Conservation (phyloP, 148 eudicot genomes). For the Rhododendron vialii region DNA sequence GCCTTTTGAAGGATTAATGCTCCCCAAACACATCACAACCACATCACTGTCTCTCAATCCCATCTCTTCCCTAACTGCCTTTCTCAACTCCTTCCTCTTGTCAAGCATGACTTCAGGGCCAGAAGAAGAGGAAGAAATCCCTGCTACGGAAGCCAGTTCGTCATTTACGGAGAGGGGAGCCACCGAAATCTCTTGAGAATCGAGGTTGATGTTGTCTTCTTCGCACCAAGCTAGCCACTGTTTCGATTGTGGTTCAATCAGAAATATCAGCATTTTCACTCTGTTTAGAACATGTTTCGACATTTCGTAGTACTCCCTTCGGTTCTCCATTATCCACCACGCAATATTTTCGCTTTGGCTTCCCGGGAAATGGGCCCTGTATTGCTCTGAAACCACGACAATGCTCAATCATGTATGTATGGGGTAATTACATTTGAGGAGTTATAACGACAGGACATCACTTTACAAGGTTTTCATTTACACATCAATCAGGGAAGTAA, state of each 20-base stretch:
- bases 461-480: too few species aligned
- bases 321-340: slow-evolving; percentile 99
- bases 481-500: too few species aligned
- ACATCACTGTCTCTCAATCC: slow-evolving; percentile 78
- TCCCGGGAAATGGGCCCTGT: slow-evolving; percentile 51
- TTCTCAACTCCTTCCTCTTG: slow-evolving; percentile 54
- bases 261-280: slow-evolving; percentile 82
- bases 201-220: slow-evolving; percentile 68
- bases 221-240: slow-evolving; percentile 90
- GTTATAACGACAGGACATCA: neutral
- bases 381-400: slow-evolving; percentile 51
- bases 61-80: slow-evolving; percentile 80
- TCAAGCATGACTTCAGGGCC: slow-evolving; percentile 70
- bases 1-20: slow-evolving; percentile 90
- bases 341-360: slow-evolving; percentile 67
- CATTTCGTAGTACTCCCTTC: slow-evolving; percentile 81
- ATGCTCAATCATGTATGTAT: neutral
- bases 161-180: slow-evolving; percentile 91
- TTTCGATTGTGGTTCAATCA: slow-evolving; percentile 77
- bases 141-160: slow-evolving; percentile 90
- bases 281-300: slow-evolving; percentile 71
- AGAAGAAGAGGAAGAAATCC: slow-evolving; percentile 39
- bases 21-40: slow-evolving; percentile 79
- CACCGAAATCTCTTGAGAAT: slow-evolving; percentile 43
- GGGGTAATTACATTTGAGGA: neutral